These are phyloP conservation scores for Suillus weaverae DNA, from an alignment of 768 basidiomycete species.

Conservation along the genomic window DNA sequence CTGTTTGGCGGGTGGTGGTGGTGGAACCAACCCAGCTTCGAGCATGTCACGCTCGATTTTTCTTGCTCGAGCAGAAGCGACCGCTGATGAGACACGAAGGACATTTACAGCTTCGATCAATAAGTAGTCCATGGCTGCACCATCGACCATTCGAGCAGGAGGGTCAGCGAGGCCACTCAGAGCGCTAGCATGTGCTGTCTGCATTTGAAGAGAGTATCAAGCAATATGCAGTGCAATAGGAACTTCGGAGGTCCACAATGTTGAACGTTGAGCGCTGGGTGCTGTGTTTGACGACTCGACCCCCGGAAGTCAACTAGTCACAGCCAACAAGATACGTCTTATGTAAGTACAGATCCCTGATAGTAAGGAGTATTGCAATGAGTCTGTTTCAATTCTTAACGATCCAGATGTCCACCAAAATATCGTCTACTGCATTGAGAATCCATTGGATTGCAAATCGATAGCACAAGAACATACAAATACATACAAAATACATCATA, in stretches of 20 bases:
- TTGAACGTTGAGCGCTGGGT: no score
- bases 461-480: neutral
- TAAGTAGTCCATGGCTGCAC: slow-evolving; percentile 80
- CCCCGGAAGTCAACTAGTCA: no score
- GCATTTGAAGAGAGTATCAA: slow-evolving; percentile 27
- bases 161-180: slow-evolving; percentile 66
- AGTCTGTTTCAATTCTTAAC: no score
- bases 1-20: slow-evolving; percentile 43
- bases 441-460: neutral
- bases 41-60: slow-evolving; percentile 78
- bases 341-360: neutral
- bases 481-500: neutral
- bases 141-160: slow-evolving; percentile 60
- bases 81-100: slow-evolving; percentile 69
- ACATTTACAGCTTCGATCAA: slow-evolving; percentile 78
- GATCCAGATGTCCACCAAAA: neutral
- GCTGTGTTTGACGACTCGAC: no score
- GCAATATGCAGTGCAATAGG: neutral
- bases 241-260: neutral
- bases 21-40: slow-evolving; percentile 70
- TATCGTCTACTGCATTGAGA: neutral
- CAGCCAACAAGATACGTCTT: neutral
- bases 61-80: slow-evolving; percentile 66
- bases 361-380: no score
- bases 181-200: slow-evolving; percentile 21